Conservation (phyloP, 441 rosid genomes). For the Euphorbia schlechtendalii region DNA sequence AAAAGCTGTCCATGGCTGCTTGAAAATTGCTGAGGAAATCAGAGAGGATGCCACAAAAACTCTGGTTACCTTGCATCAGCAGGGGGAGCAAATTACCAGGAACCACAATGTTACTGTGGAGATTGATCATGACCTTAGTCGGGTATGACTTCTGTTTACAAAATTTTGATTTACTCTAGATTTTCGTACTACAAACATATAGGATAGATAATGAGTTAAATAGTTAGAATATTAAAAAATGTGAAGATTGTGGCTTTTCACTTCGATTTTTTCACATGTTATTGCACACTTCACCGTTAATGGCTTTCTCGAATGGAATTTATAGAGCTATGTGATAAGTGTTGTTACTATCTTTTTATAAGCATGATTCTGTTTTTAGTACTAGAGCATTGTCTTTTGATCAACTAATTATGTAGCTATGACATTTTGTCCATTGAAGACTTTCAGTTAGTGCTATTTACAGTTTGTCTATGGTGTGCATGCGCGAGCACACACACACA, state of each 20-base stretch:
- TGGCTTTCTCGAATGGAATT: neutral
- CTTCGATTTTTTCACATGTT: neutral
- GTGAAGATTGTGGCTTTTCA: neutral
- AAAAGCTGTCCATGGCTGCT: constrained; percentile 56
- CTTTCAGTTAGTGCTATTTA: neutral
- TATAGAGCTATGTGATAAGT: neutral
- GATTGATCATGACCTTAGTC: constrained; percentile 74
- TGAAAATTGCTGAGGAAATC: constrained; percentile 86
- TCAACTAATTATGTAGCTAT: neutral
- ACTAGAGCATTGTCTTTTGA: neutral
- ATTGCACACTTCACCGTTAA: neutral
- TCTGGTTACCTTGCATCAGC: constrained; percentile 63
- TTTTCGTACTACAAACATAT: neutral
- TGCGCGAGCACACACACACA: too few species aligned
- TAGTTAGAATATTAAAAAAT: neutral
- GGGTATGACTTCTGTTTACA: constrained; percentile 43
- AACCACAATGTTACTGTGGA: constrained; percentile 59
- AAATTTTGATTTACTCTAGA: neutral
- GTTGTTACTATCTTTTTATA: neutral
- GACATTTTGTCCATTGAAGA: neutral
- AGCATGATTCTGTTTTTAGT: neutral
- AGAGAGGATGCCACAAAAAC: constrained; percentile 68
- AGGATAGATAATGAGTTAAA: neutral
- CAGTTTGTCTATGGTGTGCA: too few species aligned
- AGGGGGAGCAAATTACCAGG: constrained; percentile 84